Conservation (phyloP, 2,329 filamentous ascomycete species). For the Talaromyces rugulosus region DNA sequence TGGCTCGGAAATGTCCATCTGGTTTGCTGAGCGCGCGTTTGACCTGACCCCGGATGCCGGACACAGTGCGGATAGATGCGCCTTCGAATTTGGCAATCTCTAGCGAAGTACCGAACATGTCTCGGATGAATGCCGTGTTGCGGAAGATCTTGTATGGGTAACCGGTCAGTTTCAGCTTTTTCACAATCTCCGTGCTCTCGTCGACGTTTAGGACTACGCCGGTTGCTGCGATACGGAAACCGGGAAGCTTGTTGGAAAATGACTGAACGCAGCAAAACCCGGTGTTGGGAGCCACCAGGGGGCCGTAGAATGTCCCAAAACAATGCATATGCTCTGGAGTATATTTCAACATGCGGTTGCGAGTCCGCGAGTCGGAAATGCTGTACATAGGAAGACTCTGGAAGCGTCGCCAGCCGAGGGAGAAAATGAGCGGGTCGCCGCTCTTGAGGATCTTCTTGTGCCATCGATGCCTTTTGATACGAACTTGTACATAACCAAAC, state of each 20-base stretch:
- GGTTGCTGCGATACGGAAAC: conserved; percentile 91
- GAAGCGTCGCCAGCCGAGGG: conserved; percentile 92
- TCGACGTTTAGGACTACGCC: conserved; percentile 92
- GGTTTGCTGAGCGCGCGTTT: conserved; percentile 91
- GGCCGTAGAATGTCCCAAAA: conserved; percentile 92
- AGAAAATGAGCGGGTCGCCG: conserved; percentile 95
- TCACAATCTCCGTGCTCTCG: conserved; percentile 94
- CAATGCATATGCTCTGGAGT: conserved; percentile 99
- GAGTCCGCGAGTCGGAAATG: conserved; percentile 86
- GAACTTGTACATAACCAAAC: conserved; percentile 90
- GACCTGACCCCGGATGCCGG: conserved; percentile 92
- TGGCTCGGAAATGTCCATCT: conserved; percentile 92
- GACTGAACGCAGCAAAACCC: conserved; percentile 93
- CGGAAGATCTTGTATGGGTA: conserved; percentile 97
- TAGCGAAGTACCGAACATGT: conserved; percentile 91
- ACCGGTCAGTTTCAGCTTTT: conserved; percentile 96
- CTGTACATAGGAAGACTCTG: conserved; percentile 90
- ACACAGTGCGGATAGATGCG: conserved; percentile 91
- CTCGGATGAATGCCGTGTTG: conserved; percentile 97
- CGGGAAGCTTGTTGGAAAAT: conserved; percentile 76
- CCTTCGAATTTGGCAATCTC: conserved; percentile 99
- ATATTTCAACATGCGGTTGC: conserved; percentile 98
- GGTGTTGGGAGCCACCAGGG: conserved; percentile 90
- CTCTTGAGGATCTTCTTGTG: conserved; percentile 99
- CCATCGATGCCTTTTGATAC: conserved; percentile 97